Evolutionary conservation across 1,284 basidiomycete species (phyloP).

Genomic region (Termitomyces sp.): DNA sequence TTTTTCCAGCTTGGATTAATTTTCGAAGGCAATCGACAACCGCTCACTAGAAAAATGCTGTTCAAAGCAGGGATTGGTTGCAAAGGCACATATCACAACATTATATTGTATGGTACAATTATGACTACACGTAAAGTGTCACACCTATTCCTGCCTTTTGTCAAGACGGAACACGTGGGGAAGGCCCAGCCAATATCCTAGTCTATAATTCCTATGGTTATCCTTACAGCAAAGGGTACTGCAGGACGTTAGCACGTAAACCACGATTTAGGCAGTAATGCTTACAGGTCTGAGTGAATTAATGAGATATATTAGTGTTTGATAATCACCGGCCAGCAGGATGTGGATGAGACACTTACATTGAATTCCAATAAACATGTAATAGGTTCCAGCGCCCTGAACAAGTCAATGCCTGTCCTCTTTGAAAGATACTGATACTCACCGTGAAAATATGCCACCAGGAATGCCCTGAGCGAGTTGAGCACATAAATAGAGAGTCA

Average conservation of each 20-base stretch:
- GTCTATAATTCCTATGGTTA: conserved; percentile 42
- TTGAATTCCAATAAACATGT: conserved; percentile 56
- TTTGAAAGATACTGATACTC: background rate
- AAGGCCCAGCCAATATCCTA: conserved; percentile 38
- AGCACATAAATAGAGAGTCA: background rate
- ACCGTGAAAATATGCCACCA: conserved; percentile 74
- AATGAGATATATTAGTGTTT: conserved; percentile 3
- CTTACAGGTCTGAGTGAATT: conserved; percentile 42
- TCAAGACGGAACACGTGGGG: conserved; percentile 33
- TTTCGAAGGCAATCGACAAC: too few species aligned
- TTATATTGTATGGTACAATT: background rate
- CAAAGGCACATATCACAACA: background rate
- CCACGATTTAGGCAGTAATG: background rate
- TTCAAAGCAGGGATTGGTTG: background rate
- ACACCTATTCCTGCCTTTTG: conserved; percentile 11
- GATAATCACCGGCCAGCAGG: background rate
- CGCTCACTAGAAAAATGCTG: background rate
- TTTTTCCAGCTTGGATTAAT: too few species aligned
- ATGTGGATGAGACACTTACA: conserved; percentile 41
- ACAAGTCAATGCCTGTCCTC: conserved; percentile 4
- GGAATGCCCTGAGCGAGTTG: conserved; percentile 44
- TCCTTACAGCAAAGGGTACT: conserved; percentile 60
- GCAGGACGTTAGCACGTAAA: conserved; percentile 5
- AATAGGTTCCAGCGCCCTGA: conserved; percentile 55
- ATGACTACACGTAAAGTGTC: background rate